A percentile compares a stretch with the other conserved stretches of the same genome.
These are phyloP conservation scores for Periconia digitata DNA, from an alignment of 2,329 filamentous ascomycete species.

Conservation along the genomic window DNA sequence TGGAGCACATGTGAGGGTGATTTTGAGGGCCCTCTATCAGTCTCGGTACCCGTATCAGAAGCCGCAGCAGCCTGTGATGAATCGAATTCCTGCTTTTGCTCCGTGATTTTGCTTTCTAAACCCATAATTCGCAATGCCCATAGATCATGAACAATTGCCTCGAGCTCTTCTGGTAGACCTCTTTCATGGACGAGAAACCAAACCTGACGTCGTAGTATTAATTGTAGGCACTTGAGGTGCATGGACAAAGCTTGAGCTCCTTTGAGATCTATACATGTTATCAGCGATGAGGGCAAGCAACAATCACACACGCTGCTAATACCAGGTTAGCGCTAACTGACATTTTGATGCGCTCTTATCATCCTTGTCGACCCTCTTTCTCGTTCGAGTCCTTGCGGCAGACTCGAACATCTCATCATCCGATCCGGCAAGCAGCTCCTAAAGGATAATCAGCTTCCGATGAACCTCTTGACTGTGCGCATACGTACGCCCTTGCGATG, in stretches of 20 bases:
- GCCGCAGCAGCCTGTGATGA: constrained; percentile 61
- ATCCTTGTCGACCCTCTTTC: constrained; percentile 51
- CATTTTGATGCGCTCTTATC: constrained; percentile 55
- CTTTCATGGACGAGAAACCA: constrained; percentile 69
- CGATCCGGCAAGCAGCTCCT: constrained; percentile 38
- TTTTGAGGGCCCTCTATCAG: constrained; percentile 36
- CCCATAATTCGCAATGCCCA: constrained; percentile 75
- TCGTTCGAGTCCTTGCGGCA: constrained; percentile 59
- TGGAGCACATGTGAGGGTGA: constrained; percentile 47
- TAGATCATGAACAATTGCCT: constrained; percentile 77
- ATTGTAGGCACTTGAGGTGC: constrained; percentile 81
- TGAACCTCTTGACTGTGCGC: neutral
- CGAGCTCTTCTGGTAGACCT: constrained; percentile 70
- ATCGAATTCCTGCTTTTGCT: constrained; percentile 34
- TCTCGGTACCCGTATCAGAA: constrained; percentile 49
- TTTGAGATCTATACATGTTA: constrained; percentile 52
- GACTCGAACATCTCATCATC: constrained; percentile 70
- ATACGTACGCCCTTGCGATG: constrained; percentile 72
- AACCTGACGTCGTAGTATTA: constrained; percentile 81
- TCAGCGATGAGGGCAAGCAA: constrained; percentile 33
- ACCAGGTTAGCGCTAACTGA: constrained; percentile 25
- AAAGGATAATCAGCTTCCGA: constrained; percentile 7
- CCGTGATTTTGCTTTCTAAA: constrained; percentile 50
- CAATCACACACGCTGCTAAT: neutral
- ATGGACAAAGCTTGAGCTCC: constrained; percentile 74